These are phyloP conservation scores for Kodamaea anthophila DNA, from an alignment of 1,139 yeast genomes.

Conservation along the genomic window DNA sequence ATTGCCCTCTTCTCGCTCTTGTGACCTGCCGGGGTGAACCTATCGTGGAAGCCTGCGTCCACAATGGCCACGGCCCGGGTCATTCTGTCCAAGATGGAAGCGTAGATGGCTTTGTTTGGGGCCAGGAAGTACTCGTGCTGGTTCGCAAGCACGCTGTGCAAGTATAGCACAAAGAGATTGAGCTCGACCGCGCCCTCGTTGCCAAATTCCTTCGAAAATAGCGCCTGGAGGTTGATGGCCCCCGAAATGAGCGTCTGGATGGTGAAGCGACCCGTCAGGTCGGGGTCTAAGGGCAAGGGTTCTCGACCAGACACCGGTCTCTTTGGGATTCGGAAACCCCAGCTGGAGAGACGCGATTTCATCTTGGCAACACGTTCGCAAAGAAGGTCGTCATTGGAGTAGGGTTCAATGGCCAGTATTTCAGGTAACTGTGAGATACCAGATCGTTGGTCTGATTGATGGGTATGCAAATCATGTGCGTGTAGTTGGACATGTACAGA, in stretches of 20 bases:
- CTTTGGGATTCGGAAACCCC: slow-evolving; percentile 1
- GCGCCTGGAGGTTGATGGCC: slow-evolving; percentile 2
- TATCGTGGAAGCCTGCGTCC: slow-evolving; percentile 6
- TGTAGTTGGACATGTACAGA: no score
- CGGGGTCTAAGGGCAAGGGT: not conserved
- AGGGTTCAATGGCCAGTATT: no score
- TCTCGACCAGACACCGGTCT: not conserved
- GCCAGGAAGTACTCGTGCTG: slow-evolving; percentile 4
- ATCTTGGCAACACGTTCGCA: slow-evolving; percentile 5
- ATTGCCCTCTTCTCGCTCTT: slow-evolving; percentile 1
- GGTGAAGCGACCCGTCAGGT: not conserved
- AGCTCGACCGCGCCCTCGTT: slow-evolving; percentile 1
- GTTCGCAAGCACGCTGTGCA: slow-evolving; percentile 4
- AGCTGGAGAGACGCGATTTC: slow-evolving; percentile 4
- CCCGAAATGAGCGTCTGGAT: slow-evolving; percentile 2
- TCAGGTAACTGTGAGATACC: no score
- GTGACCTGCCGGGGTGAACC: slow-evolving; percentile 5
- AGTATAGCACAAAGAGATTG: slow-evolving; percentile 5
- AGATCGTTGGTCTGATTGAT: no score
- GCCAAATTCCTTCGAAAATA: slow-evolving; percentile 4
- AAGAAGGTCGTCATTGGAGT: slow-evolving; percentile 3
- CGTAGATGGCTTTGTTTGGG: slow-evolving; percentile 3
- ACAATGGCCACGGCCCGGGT: slow-evolving; percentile 4
- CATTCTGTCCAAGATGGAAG: slow-evolving; percentile 4
- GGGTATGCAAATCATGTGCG: no score